Conservation (phyloP, 1,139 yeast genomes). For the Lodderomyces metapsilosis region DNA sequence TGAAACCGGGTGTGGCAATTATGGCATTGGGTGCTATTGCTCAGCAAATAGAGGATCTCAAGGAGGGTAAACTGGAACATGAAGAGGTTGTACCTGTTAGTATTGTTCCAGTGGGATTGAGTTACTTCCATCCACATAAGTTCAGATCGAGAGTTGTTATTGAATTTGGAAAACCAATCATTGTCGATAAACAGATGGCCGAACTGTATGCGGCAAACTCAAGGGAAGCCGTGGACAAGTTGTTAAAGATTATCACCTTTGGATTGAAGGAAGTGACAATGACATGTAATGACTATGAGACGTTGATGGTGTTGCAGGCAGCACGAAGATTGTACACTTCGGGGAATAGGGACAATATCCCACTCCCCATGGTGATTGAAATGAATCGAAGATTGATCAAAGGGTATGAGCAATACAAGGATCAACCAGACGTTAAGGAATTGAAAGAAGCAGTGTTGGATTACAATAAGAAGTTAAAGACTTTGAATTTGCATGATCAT, state of each 20-base stretch:
- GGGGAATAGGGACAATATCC: slow-evolving; percentile 32
- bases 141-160: slow-evolving; percentile 48
- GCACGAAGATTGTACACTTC: slow-evolving; percentile 52
- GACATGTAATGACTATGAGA: slow-evolving; percentile 91
- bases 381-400: slow-evolving; percentile 43
- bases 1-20: slow-evolving; percentile 49
- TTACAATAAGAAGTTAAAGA: slow-evolving; percentile 34
- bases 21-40: slow-evolving; percentile 50
- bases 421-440: slow-evolving; percentile 34
- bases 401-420: slow-evolving; percentile 38
- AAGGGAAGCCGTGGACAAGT: slow-evolving; percentile 65
- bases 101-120: slow-evolving; percentile 48
- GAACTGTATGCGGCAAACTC: slow-evolving; percentile 38
- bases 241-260: slow-evolving; percentile 67
- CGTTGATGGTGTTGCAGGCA: slow-evolving; percentile 91
- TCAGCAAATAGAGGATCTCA: slow-evolving; percentile 17
- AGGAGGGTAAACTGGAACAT: slow-evolving; percentile 1
- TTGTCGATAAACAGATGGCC: slow-evolving; percentile 31
- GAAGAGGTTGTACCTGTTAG: slow-evolving; percentile 32
- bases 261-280: slow-evolving; percentile 88
- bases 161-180: slow-evolving; percentile 46
- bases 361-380: slow-evolving; percentile 45
- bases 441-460: slow-evolving; percentile 34
- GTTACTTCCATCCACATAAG: slow-evolving; percentile 46
- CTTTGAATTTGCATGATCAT: slow-evolving; percentile 44